Conservation (phyloP, 1,284 basidiomycete genomes). For the Leccinum fallax region DNA sequence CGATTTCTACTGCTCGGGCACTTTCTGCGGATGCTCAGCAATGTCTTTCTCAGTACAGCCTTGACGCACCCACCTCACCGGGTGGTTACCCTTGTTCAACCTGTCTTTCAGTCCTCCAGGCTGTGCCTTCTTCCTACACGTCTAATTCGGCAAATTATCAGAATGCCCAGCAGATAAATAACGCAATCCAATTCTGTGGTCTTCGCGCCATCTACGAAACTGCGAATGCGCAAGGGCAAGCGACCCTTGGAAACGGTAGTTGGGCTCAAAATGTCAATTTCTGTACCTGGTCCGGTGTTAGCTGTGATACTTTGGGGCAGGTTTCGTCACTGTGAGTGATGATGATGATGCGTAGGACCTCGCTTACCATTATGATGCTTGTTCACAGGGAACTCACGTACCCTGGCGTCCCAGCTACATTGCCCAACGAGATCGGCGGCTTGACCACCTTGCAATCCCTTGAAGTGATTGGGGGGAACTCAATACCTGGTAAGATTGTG, state of each 20-base stretch:
- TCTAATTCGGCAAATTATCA: constrained; percentile 33
- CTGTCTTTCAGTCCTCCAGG: constrained; percentile 46
- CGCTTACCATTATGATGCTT: neutral
- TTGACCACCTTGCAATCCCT: constrained; percentile 44
- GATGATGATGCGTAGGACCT: neutral
- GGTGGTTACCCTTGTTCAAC: constrained; percentile 50
- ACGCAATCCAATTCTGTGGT: constrained; percentile 52
- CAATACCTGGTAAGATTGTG: constrained; percentile 40
- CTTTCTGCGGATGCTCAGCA: constrained; percentile 45
- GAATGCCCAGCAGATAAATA: constrained; percentile 37
- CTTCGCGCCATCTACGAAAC: constrained; percentile 51
- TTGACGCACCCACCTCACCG: constrained; percentile 49
- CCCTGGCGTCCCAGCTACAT: constrained; percentile 48
- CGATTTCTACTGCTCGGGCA: constrained; percentile 24
- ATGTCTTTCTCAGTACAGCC: constrained; percentile 50
- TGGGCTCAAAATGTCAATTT: constrained; percentile 52
- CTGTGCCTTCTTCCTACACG: constrained; percentile 41
- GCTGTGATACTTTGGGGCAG: constrained; percentile 44
- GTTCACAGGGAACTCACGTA: constrained; percentile 44
- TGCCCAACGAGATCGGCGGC: constrained; percentile 48
- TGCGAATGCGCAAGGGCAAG: constrained; percentile 42
- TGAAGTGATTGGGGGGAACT: constrained; percentile 45
- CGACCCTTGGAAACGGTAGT: constrained; percentile 43
- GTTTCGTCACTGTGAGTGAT: constrained; percentile 48
- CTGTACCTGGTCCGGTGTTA: constrained; percentile 52